These are phyloP conservation scores for Salix brachista DNA, from an alignment of 345 rosid genomes.

Conservation along the genomic window DNA sequence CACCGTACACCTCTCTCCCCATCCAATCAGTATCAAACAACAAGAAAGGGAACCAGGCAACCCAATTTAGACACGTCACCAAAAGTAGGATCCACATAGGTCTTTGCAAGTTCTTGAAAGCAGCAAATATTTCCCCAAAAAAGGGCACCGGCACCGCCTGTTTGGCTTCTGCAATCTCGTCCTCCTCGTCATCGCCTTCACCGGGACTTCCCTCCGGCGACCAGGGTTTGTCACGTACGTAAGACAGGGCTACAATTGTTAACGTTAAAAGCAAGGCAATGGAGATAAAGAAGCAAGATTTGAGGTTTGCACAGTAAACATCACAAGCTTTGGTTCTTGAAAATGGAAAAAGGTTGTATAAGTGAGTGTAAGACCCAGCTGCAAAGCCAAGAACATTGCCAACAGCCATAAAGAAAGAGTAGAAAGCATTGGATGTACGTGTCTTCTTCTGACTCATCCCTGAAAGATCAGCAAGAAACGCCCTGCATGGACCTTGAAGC, in stretches of 20 bases:
- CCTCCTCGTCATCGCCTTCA: neutral
- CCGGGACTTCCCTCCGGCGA: constrained; percentile 2
- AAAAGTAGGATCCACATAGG: constrained; percentile 74
- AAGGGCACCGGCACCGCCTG: constrained; percentile 7
- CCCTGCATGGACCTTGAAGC: constrained; percentile 80
- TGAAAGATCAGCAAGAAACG: constrained; percentile 77
- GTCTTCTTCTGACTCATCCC: constrained; percentile 48
- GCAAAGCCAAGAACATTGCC: constrained; percentile 83
- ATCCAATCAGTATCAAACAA: constrained; percentile 88
- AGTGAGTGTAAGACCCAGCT: constrained; percentile 56
- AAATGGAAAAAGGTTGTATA: constrained; percentile 60
- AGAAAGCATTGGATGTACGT: constrained; percentile 55
- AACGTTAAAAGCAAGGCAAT: constrained; percentile 45
- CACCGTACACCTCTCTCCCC: constrained; percentile 92
- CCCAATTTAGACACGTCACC: constrained; percentile 83
- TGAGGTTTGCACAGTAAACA: constrained; percentile 78
- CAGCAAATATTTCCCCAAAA: constrained; percentile 39
- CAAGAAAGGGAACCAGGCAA: constrained; percentile 86
- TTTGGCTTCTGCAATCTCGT: neutral
- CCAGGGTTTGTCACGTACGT: constrained; percentile 46
- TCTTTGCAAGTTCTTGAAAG: constrained; percentile 45
- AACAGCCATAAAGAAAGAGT: constrained; percentile 87
- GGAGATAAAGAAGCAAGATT: constrained; percentile 69
- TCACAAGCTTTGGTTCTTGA: constrained; percentile 67
- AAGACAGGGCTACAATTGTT: constrained; percentile 39